Percentiles rank a stretch among this genome's conserved stretches.
Evolutionary conservation across 768 basidiomycete species (phyloP).

Genomic region (Holtermanniella nyarrowii): DNA sequence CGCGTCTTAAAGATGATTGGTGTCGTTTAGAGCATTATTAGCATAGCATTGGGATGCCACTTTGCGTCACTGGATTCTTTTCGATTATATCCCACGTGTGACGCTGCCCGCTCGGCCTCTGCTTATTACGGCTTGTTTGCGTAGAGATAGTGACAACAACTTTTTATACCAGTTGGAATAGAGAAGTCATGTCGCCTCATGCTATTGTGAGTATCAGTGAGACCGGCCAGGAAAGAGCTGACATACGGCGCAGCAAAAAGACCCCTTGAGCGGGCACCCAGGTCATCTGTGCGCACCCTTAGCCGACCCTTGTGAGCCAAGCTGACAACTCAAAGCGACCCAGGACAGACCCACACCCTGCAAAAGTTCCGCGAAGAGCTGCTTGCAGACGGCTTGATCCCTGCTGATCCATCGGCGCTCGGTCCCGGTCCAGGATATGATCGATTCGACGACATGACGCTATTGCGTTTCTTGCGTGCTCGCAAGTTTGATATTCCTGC

Average conservation of each 20-base stretch:
- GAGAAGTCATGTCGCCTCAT: neutral
- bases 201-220: neutral
- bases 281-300: slow-evolving; percentile 55
- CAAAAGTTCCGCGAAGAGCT: slow-evolving; percentile 58
- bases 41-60: neutral
- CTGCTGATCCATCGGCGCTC: slow-evolving; percentile 15
- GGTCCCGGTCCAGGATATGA: slow-evolving; percentile 28
- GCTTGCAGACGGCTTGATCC: slow-evolving; percentile 42
- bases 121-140: neutral
- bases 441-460: slow-evolving; percentile 41
- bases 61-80: neutral
- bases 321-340: slow-evolving; percentile 15
- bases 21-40: slow-evolving; percentile 12
- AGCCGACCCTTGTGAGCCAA: neutral
- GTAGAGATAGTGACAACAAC: no score
- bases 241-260: slow-evolving; percentile 30
- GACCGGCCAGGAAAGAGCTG: no score
- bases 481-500: slow-evolving; percentile 78
- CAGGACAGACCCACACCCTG: slow-evolving; percentile 53
- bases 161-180: no score
- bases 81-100: neutral
- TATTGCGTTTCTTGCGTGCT: slow-evolving; percentile 69
- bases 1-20: slow-evolving; percentile 32
- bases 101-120: neutral
- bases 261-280: slow-evolving; percentile 59